Base-by-base conservation (phyloP, 2,329 filamentous ascomycete species). In the Apiospora malaysiana region DNA sequence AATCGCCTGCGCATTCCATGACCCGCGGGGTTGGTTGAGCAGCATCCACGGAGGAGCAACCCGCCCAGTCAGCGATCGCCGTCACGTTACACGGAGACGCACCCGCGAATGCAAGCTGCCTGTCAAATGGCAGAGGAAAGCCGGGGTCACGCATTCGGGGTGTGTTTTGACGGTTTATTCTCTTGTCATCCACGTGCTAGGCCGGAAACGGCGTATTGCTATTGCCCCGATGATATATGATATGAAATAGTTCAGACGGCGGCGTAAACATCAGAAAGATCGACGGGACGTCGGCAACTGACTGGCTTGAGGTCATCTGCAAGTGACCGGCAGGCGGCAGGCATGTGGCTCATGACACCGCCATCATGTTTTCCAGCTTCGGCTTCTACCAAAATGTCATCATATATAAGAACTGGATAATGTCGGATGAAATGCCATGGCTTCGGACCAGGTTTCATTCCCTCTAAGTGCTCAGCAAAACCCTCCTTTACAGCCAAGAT, bases 11-110 rank as follows among this genome's bases (percentile, higher is more conserved):
- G 4, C 8, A 8, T 9, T 12, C 32, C 1, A 14, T 12, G 37
- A 63, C 56, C 56, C 56, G 32, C 56, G 7, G 32, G 56, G 56
- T 18, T 63, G 56, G 56, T 63, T 21, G 56, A 37, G 27, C 56
- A 63, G 56, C 56, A 40, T 16, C 51, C 49, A 56, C 49, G 49
- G 49, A 51, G 49, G 49, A 10, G 12, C 14, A 7, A 14, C 51
- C 25, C 25, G 25, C 6, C 51, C 32, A 63, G 3, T 40, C 18
- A 63, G 56, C 27, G 18, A 12, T 21, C 27, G 27, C 10, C 2
- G 56, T n/a, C 56, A 40, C 32, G 56, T 63, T 21, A 21, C 56
- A 63, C 32, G 8, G 18, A 10, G 9, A 8, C 8, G 2, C 32
- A 63, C 18, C 14, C 21, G 42, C 10, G n/a, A 18, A 10, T 18